Base-by-base conservation (phyloP, 495 filamentous ascomycete genomes). In the Parathielavia appendiculata region DNA sequence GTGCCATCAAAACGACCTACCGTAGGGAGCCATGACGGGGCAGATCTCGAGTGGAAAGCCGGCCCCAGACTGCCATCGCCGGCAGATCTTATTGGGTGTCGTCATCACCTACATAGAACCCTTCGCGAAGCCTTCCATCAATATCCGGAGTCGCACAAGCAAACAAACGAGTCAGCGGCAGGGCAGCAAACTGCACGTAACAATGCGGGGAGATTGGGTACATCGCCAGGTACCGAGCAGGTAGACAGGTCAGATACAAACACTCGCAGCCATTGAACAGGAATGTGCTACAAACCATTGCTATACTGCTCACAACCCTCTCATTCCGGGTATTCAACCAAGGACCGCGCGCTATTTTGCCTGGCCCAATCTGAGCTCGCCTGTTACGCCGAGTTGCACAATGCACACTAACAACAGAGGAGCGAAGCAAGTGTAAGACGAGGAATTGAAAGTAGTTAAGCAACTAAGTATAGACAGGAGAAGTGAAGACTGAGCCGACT, bases 71-170 rank as follows among this genome's bases (percentile, higher is more conserved):
- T 51, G 13, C 40, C 35, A 43, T 14, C 11, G 41, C 46, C 52
- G 39, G 19, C 19, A 56, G 5, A 34, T 39, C 41, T 46, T 49
- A 48, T 53, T 53, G 54, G 54, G 34, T 34, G 54, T 43, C 22
- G 47, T 47, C 34, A 46, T 36, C 19, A 19, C 14, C 23, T 30
- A 30, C 26, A 10, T 43, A 20, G 44, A 62, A 64, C 13, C 19
- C 47, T 64, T 64, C 17, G 47, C 55, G 59, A 64, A 66, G 49
- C 10, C 49, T 64, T 64, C 61, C 64, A 66, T 54, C 39, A 57
- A 58, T 57, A 62, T 58, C 60, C 54, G 51, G 47, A 39, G 54
- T 57, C 17, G 44, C 51, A 53, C 54, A 53, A 34, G 23, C 46
- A 34, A n/a, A 1, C 32, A 22, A 17, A 48, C 23, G 40, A 54